phyloP scores from a whole-genome alignment of 1,139 yeast genomes.

The Blastobotrys buckinghamii region DNA sequence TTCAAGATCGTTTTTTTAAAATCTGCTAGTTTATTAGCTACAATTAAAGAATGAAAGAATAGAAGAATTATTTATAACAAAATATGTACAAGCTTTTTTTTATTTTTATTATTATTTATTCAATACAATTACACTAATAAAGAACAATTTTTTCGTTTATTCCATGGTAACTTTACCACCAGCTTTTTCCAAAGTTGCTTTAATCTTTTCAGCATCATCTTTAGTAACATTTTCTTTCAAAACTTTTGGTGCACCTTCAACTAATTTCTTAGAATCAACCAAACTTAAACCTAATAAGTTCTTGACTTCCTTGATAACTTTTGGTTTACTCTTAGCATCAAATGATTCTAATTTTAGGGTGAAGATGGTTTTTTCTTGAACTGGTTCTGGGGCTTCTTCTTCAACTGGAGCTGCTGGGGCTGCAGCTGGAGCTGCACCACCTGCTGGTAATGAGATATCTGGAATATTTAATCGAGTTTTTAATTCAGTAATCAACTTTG shows the following conservation, averaged over 20 bases:
- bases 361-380: constrained; percentile 92
- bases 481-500: constrained; percentile 73
- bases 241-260: constrained; percentile 94
- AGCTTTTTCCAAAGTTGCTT: constrained; percentile 84
- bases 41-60: neutral
- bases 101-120: neutral
- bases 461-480: constrained; percentile 86
- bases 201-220: constrained; percentile 90
- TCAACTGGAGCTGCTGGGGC: constrained; percentile 68
- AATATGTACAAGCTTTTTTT: neutral
- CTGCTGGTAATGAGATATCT: constrained; percentile 84
- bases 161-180: constrained; percentile 92
- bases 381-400: constrained; percentile 71
- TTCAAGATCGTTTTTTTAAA: neutral
- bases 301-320: constrained; percentile 96
- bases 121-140: neutral
- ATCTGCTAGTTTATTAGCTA: neutral
- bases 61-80: neutral
- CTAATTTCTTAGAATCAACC: constrained; percentile 96
- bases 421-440: constrained; percentile 52
- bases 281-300: constrained; percentile 83
- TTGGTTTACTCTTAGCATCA: constrained; percentile 93
- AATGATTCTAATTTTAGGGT: constrained; percentile 86
- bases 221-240: constrained; percentile 80
- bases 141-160: constrained; percentile 42